phyloP scores from a whole-genome alignment of 805 yeast genomes.

The Blastobotrys chiropterorum region DNA sequence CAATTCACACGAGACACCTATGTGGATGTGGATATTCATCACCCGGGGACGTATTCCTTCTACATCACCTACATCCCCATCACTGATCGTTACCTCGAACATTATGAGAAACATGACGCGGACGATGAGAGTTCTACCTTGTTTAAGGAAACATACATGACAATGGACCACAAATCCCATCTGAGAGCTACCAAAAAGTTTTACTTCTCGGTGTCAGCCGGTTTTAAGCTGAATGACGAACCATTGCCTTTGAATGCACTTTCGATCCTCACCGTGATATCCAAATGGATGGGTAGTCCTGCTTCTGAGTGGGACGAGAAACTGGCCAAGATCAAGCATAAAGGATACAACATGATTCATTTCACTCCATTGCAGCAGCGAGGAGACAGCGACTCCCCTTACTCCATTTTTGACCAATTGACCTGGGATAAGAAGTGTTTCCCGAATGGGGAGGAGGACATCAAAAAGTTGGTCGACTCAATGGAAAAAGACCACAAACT shows the following conservation, averaged over 20 bases:
- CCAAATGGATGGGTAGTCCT: conserved; percentile 81
- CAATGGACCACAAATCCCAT: neutral
- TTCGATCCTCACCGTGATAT: conserved; percentile 75
- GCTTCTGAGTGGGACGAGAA: conserved; percentile 58
- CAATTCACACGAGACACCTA: conserved; percentile 58
- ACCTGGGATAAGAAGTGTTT: conserved; percentile 65
- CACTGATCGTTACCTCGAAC: conserved; percentile 16
- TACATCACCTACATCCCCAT: conserved; percentile 51
- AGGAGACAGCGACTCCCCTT: conserved; percentile 89
- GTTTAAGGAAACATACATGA: conserved; percentile 5
- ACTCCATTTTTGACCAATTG: conserved; percentile 83
- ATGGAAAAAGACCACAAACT: conserved; percentile 54
- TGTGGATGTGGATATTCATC: conserved; percentile 54
- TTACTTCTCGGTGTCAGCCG: conserved; percentile 73
- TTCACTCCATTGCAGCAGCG: conserved; percentile 89
- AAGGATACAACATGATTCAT: conserved; percentile 93
- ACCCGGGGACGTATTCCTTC: conserved; percentile 77
- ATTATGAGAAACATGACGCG: neutral
- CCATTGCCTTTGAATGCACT: conserved; percentile 70
- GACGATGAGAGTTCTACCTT: neutral
- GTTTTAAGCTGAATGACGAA: conserved; percentile 48
- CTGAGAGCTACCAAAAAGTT: conserved; percentile 3
- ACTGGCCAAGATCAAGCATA: conserved; percentile 54
- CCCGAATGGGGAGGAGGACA: conserved; percentile 46
- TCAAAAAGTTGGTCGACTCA: conserved; percentile 42